Evolutionary conservation across 352 stramenopile genomes (phyloP), one percentile per base, ranked within the genome.

Genomic region (Phytophthora cactorum): DNA sequence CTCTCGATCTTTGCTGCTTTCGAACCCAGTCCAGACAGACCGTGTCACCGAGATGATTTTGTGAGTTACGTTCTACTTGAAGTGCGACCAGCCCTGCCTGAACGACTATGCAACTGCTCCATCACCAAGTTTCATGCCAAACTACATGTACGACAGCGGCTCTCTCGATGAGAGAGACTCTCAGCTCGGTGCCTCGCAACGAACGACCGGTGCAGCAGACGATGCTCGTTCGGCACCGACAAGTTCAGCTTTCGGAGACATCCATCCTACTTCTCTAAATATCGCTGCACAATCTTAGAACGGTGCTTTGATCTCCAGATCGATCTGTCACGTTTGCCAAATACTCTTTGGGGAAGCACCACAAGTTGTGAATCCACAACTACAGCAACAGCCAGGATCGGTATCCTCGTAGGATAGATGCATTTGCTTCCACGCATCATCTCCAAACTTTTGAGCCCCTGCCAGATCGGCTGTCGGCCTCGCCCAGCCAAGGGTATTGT

Each of bases 41-140:
- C 22, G 28, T 43, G 36, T 9, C 34, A 12, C 10, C 45, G 45
- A 64, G 32, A 57, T 57, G 45, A 15, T 22, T 64, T 32, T 47
- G 25, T 5, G 11, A 17, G 32, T 49, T 56, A 50, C 43, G 44
- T 11, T 25, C n/a, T 25, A 3, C 22, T 60, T 59, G 29, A 61
- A 47, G 59, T 34, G 29, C 36, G 36, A 29, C 22, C 41, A n/a
- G n/a, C 3, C 14, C 15, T 1, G 17, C 31, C 1, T 17, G 36
- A 43, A 4, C 36, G 12, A n/a, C 36, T 43, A 39, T 39, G 34
- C 34, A 10, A 12, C 34, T 39, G 34, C 6, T 39, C 12, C 34
- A 39, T 39, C 7, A 2, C 34, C 34, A 34, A 34, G 29, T 8
- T 7, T 34, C 29, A 34, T 34, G 7, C 17, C 17, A 22, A 22